phyloP scores from a whole-genome alignment of 129 eudicot genomes.

The carrot (Daucus carota) region DNA sequence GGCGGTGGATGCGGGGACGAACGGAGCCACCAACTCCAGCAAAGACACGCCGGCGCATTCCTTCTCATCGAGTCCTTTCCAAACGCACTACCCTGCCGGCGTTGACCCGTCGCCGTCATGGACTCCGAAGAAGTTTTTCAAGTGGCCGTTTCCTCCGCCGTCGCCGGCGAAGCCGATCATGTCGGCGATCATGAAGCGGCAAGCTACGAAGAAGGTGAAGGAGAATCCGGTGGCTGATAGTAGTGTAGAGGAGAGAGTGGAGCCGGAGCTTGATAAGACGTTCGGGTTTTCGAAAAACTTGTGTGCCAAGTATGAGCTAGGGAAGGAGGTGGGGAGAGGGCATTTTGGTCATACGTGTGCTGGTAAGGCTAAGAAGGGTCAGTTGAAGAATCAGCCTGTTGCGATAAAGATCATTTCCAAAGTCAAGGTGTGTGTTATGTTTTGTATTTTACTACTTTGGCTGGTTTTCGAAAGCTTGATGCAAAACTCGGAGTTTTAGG shows the following conservation, averaged over 20 bases:
- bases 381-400: constrained; percentile 53
- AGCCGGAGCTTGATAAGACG: constrained; percentile 45
- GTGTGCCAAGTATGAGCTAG: constrained; percentile 61
- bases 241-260: not conserved
- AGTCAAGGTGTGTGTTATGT: constrained; percentile 63
- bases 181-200: constrained; percentile 67
- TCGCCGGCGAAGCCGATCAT: constrained; percentile 97
- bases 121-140: constrained; percentile 57
- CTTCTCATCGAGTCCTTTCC: constrained; percentile 63
- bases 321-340: constrained; percentile 86
- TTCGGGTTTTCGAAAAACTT: constrained; percentile 72
- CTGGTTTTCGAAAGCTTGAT: no score
- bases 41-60: constrained; percentile 48
- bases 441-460: no score
- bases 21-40: constrained; percentile 28
- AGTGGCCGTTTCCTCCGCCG: constrained; percentile 98
- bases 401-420: constrained; percentile 90
- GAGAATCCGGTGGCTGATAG: constrained; percentile 39
- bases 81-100: constrained; percentile 69
- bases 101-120: constrained; percentile 62
- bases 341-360: constrained; percentile 95
- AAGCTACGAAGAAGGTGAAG: constrained; percentile 25
- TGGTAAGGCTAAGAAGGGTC: constrained; percentile 73
- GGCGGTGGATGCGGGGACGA: constrained; percentile 19
- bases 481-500: no score